Evolutionary conservation across 306 rosid genomes (phyloP).

Genomic region (Arachis stenosperma): DNA sequence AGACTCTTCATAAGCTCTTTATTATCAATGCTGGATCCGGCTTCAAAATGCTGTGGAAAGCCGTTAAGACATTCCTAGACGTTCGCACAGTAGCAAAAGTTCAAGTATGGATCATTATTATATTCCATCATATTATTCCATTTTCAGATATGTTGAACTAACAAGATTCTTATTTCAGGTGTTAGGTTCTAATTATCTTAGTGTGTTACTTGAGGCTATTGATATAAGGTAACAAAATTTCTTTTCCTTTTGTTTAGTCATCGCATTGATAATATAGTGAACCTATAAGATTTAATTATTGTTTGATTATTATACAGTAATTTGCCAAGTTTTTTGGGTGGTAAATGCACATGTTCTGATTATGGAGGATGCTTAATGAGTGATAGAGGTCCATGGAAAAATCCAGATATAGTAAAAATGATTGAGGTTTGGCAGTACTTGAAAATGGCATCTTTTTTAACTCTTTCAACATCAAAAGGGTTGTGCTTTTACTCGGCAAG

Average conservation of each 20-base stretch:
- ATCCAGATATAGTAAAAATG: slow-evolving; percentile 60
- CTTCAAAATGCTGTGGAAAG: slow-evolving; percentile 86
- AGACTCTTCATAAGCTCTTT: slow-evolving; percentile 77
- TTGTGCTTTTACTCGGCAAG: background rate
- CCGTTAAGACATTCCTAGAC: slow-evolving; percentile 71
- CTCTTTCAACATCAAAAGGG: background rate
- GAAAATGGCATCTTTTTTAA: background rate
- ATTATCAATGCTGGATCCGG: slow-evolving; percentile 92
- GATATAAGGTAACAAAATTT: slow-evolving; percentile 62
- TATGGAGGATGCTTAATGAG: slow-evolving; percentile 80
- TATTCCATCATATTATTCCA: background rate
- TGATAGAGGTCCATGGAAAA: slow-evolving; percentile 89
- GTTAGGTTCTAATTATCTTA: slow-evolving; percentile 63
- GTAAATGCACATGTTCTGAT: slow-evolving; percentile 80
- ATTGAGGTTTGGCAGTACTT: slow-evolving; percentile 57
- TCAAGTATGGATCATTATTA: slow-evolving; percentile 53
- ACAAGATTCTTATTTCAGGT: slow-evolving; percentile 58
- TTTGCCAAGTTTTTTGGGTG: slow-evolving; percentile 85
- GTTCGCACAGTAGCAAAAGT: slow-evolving; percentile 75
- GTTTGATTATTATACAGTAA: slow-evolving; percentile 54
- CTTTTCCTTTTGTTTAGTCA: slow-evolving; percentile 5
- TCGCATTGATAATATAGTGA: background rate
- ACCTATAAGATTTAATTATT: background rate
- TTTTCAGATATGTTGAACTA: slow-evolving; percentile 24
- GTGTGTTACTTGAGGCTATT: slow-evolving; percentile 54